Conservation (phyloP, 1,284 basidiomycete genomes). For the Naganishia sp. region DNA sequence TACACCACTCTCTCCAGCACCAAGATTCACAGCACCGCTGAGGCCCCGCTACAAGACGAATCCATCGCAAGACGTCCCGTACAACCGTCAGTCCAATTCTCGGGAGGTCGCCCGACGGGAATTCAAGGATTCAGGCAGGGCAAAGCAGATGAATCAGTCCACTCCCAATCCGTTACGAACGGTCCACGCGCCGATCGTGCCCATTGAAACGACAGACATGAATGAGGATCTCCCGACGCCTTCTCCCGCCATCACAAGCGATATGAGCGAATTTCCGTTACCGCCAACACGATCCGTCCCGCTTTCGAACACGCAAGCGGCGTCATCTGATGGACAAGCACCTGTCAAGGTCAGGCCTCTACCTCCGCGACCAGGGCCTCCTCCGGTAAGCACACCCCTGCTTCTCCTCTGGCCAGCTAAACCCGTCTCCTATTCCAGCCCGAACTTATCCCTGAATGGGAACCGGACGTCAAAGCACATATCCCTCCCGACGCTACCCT, state of each 20-base stretch:
- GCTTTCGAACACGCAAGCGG: neutral
- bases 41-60: slow-evolving; percentile 18
- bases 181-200: neutral
- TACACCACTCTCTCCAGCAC: slow-evolving; percentile 16
- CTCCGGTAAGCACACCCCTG: slow-evolving; percentile 14
- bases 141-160: neutral
- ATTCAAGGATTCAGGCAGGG: neutral
- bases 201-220: neutral
- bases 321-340: neutral
- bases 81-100: neutral
- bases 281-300: neutral
- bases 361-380: slow-evolving; percentile 31
- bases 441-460: slow-evolving; percentile 32
- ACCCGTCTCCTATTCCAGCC: neutral
- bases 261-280: slow-evolving; percentile 9
- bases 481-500: slow-evolving; percentile 30
- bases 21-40: neutral
- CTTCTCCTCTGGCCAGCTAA: neutral
- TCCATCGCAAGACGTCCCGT: neutral
- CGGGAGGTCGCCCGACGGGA: neutral
- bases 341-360: slow-evolving; percentile 14
- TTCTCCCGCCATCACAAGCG: slow-evolving; percentile 13
- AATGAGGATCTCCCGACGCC: slow-evolving; percentile 7
- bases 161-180: neutral
- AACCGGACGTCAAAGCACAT: slow-evolving; percentile 33